Evolutionary conservation across 208 protist species (phyloP), one percentile per base, ranked within the genome.

Genomic region (Jaenimonas drosophilae): DNA sequence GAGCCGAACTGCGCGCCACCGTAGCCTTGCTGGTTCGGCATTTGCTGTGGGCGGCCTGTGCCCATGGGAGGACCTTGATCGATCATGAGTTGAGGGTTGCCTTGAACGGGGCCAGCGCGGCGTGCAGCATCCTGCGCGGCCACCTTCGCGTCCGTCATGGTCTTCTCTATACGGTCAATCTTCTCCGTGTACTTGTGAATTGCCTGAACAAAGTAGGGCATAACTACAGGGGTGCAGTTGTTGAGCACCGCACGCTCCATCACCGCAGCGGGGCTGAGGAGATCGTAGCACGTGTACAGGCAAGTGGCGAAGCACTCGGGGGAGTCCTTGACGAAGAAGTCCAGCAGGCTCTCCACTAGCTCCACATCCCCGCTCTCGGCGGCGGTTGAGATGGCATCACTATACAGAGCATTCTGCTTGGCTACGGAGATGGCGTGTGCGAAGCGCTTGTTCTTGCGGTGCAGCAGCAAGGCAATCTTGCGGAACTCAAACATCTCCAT

Each of bases 401-500:
- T 67, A 73, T 92, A 99, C 14, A 99, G 78, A 40, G 91, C 88
- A 75, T 99, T 99, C 37, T 91, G 62, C 80, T 99, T 99, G 5
- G 92, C 96, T 14, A 99, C 76, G 14, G 79, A 78, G 33, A 99
- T 91, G 29, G 95, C 84, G 56, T 98, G 80, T 4, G 68, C 38
- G 50, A 64, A 98, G 39, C 80, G 63, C 42, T 89, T 83, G 76
- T 97, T 96, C 46, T 80, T 79, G 52, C 83, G 76, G 82, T 99
- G 99, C 33, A 99, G 74, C 44, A 96, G 82, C 4, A 98, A 81
- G 23, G 98, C 95, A 50, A 99, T 97, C 51, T 97, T 90, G 49
- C 98, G 89, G 87, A 99, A 99, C 74, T 99, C 97, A 20, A 99
- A 82, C 9, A 99, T 72, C 53, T 98, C 94, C 83, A 99, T 97